These are phyloP conservation scores for Dissoconium aciculare DNA, from an alignment of 2,329 filamentous ascomycete species.

Conservation along the genomic window DNA sequence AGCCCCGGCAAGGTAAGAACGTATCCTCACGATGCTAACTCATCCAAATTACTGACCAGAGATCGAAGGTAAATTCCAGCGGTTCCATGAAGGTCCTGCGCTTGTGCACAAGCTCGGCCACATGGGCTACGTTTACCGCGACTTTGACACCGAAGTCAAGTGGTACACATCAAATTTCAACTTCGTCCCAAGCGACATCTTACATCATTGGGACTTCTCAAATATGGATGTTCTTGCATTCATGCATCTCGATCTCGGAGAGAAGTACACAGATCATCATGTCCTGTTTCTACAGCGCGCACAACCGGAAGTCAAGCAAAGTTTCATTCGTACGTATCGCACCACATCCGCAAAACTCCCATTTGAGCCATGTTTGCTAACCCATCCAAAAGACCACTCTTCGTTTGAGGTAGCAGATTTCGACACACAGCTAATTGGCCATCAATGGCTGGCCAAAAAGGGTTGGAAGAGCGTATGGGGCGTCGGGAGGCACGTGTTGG, in stretches of 20 bases:
- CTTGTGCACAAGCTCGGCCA: constrained; percentile 24
- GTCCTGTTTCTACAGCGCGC: constrained; percentile 24
- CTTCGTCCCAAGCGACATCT: constrained; percentile 26
- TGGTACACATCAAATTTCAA: constrained; percentile 32
- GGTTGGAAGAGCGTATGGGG: constrained; percentile 54
- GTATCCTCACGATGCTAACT: neutral
- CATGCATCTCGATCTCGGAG: constrained; percentile 31
- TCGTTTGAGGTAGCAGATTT: constrained; percentile 57
- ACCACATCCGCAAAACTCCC: too few species aligned
- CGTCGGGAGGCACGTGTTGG: constrained; percentile 54
- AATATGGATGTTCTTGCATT: constrained; percentile 26
- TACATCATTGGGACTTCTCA: constrained; percentile 12
- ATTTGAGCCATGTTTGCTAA: too few species aligned
- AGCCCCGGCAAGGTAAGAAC: constrained; percentile 5
- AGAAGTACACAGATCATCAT: constrained; percentile 31
- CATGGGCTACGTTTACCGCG: constrained; percentile 23
- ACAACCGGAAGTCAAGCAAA: constrained; percentile 7
- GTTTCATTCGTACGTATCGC: too few species aligned
- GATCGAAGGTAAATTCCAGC: constrained; percentile 5
- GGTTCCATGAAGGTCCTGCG: constrained; percentile 7
- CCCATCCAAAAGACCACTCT: too few species aligned
- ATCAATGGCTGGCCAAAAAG: constrained; percentile 48
- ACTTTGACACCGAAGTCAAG: constrained; percentile 22
- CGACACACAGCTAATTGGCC: constrained; percentile 52
- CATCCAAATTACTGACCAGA: neutral